Conservation (phyloP, 1,284 basidiomycete genomes). For the Vanrija humicola region DNA sequence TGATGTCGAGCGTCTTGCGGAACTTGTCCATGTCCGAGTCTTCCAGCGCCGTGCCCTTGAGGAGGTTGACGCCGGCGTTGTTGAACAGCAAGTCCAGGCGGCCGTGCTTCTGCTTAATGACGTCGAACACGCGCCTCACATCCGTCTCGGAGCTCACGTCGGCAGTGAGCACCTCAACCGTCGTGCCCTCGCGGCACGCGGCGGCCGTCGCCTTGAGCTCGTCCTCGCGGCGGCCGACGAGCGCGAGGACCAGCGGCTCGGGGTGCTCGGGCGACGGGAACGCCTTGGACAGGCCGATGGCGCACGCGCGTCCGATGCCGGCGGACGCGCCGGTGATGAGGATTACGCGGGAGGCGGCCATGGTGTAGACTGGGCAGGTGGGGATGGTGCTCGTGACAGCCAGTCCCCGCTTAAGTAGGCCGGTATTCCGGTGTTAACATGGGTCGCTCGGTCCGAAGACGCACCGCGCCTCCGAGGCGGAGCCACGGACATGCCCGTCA, state of each 20-base stretch:
- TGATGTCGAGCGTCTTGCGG: conserved; percentile 62
- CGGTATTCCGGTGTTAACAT: too few species aligned
- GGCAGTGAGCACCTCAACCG: conserved; percentile 54
- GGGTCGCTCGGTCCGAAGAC: too few species aligned
- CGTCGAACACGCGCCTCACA: conserved; percentile 55
- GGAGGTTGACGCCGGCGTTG: conserved; percentile 57
- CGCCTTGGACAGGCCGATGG: conserved; percentile 55
- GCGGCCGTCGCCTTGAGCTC: conserved; percentile 59
- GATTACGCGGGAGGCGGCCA: conserved; percentile 28
- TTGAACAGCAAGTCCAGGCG: conserved; percentile 74
- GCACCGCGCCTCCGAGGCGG: too few species aligned
- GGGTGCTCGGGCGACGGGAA: conserved; percentile 36
- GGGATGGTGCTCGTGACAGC: too few species aligned
- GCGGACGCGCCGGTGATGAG: conserved; percentile 48
- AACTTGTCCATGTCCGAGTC: conserved; percentile 62
- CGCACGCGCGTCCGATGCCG: conserved; percentile 55
- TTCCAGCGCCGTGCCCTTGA: conserved; percentile 56
- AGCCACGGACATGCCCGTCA: too few species aligned
- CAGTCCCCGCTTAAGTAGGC: too few species aligned
- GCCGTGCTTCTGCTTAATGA: conserved; percentile 59
- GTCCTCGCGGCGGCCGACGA: conserved; percentile 58
- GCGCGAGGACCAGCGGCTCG: conserved; percentile 58
- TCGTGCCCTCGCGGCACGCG: conserved; percentile 35
- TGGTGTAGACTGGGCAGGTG: background rate
- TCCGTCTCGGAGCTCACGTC: conserved; percentile 54